Base-by-base conservation (phyloP, 31 red algal genomes). In the Bonnemaisonia californica region DNA sequence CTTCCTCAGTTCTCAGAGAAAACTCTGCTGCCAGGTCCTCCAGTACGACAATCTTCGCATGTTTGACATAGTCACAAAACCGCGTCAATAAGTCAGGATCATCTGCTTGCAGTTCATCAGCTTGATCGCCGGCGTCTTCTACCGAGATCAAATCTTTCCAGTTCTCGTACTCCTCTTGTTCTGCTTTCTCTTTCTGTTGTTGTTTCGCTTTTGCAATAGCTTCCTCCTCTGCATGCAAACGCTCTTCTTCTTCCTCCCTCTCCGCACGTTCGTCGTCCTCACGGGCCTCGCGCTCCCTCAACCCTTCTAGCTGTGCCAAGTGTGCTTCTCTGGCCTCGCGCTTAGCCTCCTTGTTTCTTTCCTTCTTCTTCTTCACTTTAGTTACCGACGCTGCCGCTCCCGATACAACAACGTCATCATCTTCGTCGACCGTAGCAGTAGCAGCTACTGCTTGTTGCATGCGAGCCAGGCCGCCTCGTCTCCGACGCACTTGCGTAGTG, bases 11-110 rank as follows among this genome's bases (percentile, higher is more conserved):
- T 9, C 67, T 62, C 75, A 95, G 34, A 2, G 23, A 58, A 67
- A 95, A 90, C 45, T 91, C 71, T 35, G 76, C 75, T 9, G 81
- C 92, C 24, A 95, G 28, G 0, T 95, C 85, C 58, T 95, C 92
- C 67, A 95, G 37, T 18, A 95, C 87, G 47, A 89, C 81, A 51
- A 95, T 64, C 79, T 85, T 91, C 1, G 36, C 47, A 27, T 45
- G 62, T 24, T 59, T 41, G 37, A 95, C 45, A n/a, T 40, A 31
- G 3, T 40, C 74, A 61, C 81, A 75, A 45, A 95, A 95, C 21
- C 48, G 9, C 37, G 80, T 29, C 42, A 95, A 32, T 73, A 95
- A 45, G 23, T 24, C 80, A 30, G 61, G 41, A 37, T 85, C 69
- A 23, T 89, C 72, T 2, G 38, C 54, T 34, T 61, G 13, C 11